Evolutionary conservation across 176 grass and related monocot species (phyloP).

Genomic region (Bolboschoenus planiculmis): DNA sequence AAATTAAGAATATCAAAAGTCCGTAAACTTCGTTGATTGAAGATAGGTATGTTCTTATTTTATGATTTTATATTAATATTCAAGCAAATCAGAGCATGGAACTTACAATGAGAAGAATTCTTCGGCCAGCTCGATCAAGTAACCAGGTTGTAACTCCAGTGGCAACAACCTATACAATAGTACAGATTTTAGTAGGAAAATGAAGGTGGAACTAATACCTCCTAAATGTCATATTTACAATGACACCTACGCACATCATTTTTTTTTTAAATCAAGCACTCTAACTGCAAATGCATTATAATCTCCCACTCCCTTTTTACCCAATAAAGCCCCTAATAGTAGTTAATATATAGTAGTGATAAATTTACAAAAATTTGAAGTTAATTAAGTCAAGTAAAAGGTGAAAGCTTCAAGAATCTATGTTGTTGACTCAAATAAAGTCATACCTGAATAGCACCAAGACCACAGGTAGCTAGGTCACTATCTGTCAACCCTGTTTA

Average conservation of each 20-base stretch:
- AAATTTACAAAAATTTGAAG: not conserved
- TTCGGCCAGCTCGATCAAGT: conserved; percentile 81
- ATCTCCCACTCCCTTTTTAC: not conserved
- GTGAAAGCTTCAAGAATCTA: not conserved
- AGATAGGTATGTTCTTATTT: not conserved
- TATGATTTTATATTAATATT: conserved; percentile 8
- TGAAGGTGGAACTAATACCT: not conserved
- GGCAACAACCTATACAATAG: conserved; percentile 62
- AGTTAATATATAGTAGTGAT: not conserved
- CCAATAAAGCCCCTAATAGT: not conserved
- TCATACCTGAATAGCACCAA: conserved; percentile 90
- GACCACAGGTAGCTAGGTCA: conserved; percentile 79
- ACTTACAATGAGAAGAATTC: conserved; percentile 86
- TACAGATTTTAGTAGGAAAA: conserved; percentile 8
- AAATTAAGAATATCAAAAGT: conserved; percentile 29
- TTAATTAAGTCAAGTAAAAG: not conserved
- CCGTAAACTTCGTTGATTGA: not conserved
- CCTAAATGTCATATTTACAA: not conserved
- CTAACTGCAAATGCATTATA: not conserved
- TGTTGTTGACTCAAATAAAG: not conserved
- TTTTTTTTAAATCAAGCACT: not conserved
- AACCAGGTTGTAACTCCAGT: conserved; percentile 88
- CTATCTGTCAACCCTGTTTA: conserved; percentile 82
- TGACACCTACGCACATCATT: not conserved
- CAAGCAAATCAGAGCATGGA: not conserved